phyloP scores from a whole-genome alignment of 1,139 yeast genomes.

The Sugiyamaella neomexicana region DNA sequence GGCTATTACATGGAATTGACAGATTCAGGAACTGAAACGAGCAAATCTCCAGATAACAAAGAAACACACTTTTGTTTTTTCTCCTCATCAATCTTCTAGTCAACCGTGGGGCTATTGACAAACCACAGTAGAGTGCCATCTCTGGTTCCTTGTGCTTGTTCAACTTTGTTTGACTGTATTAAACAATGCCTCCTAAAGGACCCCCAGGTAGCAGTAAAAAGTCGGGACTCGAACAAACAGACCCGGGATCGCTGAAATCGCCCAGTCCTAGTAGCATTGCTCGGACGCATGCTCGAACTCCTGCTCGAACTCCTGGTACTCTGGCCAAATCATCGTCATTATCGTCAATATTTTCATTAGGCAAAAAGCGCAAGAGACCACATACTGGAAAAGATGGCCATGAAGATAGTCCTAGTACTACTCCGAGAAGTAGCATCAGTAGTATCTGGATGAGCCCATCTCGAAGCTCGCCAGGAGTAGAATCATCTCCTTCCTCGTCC shows the following conservation, averaged over 20 bases:
- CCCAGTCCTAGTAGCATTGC: not conserved
- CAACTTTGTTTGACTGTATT: no score
- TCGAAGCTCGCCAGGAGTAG: not conserved
- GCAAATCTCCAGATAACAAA: not conserved
- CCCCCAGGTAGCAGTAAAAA: not conserved
- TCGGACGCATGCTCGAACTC: not conserved
- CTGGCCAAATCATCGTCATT: conserved; percentile 20
- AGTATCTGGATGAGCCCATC: conserved; percentile 16
- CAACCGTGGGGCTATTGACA: no score
- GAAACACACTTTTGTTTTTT: no score
- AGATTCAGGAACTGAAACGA: not conserved
- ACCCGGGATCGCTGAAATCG: not conserved
- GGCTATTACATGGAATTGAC: not conserved
- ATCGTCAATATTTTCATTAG: conserved; percentile 27
- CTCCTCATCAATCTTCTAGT: no score
- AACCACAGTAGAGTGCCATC: no score
- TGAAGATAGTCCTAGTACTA: not conserved
- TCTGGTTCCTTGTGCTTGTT: no score
- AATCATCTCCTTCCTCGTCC: not conserved
- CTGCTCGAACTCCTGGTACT: conserved; percentile 8
- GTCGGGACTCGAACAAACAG: not conserved
- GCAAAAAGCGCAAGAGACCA: conserved; percentile 18
- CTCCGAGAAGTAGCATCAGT: conserved; percentile 12
- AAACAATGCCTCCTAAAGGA: conserved; percentile 2
- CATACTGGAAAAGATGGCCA: conserved; percentile 3